Evolutionary conservation across 2,329 filamentous ascomycete species (phyloP), one percentile per base, ranked within the genome.

Genomic region (Fusarium sarcochroum): DNA sequence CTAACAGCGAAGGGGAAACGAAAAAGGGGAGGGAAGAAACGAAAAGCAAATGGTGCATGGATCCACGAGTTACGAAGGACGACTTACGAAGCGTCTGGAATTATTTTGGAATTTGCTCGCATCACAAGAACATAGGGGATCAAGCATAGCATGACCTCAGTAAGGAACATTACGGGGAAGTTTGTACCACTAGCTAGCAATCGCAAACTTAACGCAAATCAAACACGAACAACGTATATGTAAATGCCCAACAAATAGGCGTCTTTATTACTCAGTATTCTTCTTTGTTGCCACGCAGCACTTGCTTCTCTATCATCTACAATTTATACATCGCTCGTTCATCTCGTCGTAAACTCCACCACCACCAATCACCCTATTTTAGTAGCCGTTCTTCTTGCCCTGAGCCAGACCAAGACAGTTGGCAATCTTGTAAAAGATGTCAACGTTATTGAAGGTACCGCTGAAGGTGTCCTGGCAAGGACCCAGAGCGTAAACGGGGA

Each of bases 401-500:
- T 69, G 75, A 5, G 77, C 79, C 41, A 91, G 79, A 46, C 90
- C 90, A 55, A 93, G 80, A 73, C 90, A 93, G 69, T 84, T 84
- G 15, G 90, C 88, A 76, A 93, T 92, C 78, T 90, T 89, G 80
- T 89, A 93, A 73, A 93, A 93, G 68, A 93, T 83, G 66, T 93
- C 91, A 45, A 92, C 86, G 75, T 89, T 91, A 78, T 84, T 89
- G 70, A 89, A 93, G 5, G 90, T 87, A 56, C 91, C 91, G 6
- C 89, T 87, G 76, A 96, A 96, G 15, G 86, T 80, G 73, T 93
- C 90, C 78, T 93, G 90, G 81, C 93, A 95, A 7, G 93, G 93
- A 0, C 93, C 93, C 82, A 87, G 86, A 2, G 92, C 91, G 73
- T 92, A 95, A 20, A 96, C 90, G 3, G 91, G 89, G 32, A 94